Conservation (phyloP, 164 flowering plant genomes). For the Kingdonia uniflora region DNA sequence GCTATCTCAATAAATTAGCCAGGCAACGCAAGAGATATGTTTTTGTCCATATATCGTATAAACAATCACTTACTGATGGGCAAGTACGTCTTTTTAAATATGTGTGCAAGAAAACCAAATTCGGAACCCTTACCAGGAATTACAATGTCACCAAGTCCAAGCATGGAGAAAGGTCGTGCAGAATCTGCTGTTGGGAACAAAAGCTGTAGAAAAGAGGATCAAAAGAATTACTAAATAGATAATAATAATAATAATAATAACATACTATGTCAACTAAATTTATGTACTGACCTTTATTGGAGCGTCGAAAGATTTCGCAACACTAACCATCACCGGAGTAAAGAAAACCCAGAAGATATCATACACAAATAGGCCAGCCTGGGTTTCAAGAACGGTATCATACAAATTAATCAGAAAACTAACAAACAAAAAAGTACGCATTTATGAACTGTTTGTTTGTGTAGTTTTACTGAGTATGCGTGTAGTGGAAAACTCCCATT, state of each 20-base stretch:
- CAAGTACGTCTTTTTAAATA: no score
- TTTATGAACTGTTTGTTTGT: no score
- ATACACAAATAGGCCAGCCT: constrained; percentile 95
- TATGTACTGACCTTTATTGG: constrained; percentile 79
- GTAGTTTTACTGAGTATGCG: no score
- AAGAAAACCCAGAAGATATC: constrained; percentile 99
- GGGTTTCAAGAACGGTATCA: constrained; percentile 10
- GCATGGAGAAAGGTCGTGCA: constrained; percentile 84
- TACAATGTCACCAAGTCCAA: constrained; percentile 98
- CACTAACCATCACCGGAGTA: constrained; percentile 99
- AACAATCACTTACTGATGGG: no score
- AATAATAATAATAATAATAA: not conserved
- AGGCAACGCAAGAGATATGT: no score
- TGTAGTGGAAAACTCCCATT: no score
- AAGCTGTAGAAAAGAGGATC: constrained; percentile 43
- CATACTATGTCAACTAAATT: not conserved
- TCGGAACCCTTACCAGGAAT: constrained; percentile 59
- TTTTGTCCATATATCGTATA: no score
- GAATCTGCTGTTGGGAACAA: constrained; percentile 84
- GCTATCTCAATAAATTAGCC: no score
- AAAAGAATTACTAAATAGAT: not conserved
- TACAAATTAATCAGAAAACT: not conserved
- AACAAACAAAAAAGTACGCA: no score
- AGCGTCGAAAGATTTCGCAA: constrained; percentile 99
- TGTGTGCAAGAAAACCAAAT: no score